phyloP scores from a whole-genome alignment of 257 asterid species.

The Capsicum rhomboideum region DNA sequence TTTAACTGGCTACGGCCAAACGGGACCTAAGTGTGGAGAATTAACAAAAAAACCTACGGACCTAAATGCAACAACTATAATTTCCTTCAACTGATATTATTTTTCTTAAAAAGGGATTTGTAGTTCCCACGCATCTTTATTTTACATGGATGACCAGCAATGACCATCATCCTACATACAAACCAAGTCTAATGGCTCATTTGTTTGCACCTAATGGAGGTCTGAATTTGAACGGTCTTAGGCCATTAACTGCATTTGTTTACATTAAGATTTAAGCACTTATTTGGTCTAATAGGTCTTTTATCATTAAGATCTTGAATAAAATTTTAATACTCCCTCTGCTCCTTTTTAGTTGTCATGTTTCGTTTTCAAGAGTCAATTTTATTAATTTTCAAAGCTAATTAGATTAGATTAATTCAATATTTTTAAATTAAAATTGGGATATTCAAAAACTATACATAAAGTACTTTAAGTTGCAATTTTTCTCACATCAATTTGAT shows the following conservation, averaged over 20 bases:
- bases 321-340: background rate
- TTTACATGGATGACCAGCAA: background rate
- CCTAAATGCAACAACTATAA: background rate
- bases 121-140: background rate
- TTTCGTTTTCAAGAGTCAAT: too few species aligned
- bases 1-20: background rate
- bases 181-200: background rate
- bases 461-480: too few species aligned
- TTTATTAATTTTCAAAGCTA: too few species aligned
- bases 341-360: too few species aligned
- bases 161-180: background rate
- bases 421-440: too few species aligned
- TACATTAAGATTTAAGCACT: too few species aligned
- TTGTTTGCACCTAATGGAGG: background rate
- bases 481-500: too few species aligned
- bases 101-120: background rate
- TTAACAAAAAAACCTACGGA: background rate
- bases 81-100: background rate
- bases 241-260: background rate
- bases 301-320: background rate
- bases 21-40: too few species aligned
- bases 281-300: too few species aligned
- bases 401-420: too few species aligned
- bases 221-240: background rate
- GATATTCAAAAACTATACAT: too few species aligned